Conservation (phyloP, 306 rosid species). For the Pterocarpus macrocarpus region DNA sequence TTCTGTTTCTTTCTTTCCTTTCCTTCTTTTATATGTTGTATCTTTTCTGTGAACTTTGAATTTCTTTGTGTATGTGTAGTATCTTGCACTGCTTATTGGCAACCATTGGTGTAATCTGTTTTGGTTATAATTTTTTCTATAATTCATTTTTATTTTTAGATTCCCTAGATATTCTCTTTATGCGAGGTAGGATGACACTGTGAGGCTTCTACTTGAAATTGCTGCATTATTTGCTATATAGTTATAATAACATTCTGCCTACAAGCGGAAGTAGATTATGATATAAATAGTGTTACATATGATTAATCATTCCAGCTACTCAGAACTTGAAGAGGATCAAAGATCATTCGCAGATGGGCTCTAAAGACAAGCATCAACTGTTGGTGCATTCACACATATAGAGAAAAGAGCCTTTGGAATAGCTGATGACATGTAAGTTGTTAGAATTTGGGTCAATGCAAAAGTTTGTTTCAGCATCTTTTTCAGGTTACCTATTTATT, state of each 20-base stretch:
- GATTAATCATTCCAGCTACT: conserved; percentile 56
- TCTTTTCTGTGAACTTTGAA: not conserved
- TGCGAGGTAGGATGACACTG: too few relatives aligned
- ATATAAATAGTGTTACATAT: too few relatives aligned
- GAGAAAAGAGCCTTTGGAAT: conserved; percentile 95
- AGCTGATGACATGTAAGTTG: conserved; percentile 90
- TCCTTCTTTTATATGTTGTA: too few relatives aligned
- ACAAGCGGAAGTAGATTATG: too few relatives aligned
- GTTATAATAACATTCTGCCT: too few relatives aligned
- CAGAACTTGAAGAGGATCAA: conserved; percentile 63
- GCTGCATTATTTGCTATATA: too few relatives aligned
- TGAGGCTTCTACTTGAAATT: too few relatives aligned
- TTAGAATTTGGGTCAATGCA: conserved; percentile 41
- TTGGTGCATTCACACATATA: conserved; percentile 76
- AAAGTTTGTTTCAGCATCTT: conserved; percentile 42
- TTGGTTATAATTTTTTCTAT: too few relatives aligned
- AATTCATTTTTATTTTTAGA: too few relatives aligned
- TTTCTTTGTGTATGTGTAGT: not conserved
- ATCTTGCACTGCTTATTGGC: too few relatives aligned
- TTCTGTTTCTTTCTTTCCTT: not conserved
- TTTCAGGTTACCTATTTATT: conserved; percentile 25
- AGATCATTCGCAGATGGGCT: conserved; percentile 81
- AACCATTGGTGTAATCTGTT: too few relatives aligned
- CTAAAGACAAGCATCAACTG: conserved; percentile 81
- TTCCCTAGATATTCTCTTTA: too few relatives aligned